These are phyloP conservation scores for Byssoonygena ceratinophila DNA, from an alignment of 2,329 filamentous ascomycete species.

Conservation along the genomic window DNA sequence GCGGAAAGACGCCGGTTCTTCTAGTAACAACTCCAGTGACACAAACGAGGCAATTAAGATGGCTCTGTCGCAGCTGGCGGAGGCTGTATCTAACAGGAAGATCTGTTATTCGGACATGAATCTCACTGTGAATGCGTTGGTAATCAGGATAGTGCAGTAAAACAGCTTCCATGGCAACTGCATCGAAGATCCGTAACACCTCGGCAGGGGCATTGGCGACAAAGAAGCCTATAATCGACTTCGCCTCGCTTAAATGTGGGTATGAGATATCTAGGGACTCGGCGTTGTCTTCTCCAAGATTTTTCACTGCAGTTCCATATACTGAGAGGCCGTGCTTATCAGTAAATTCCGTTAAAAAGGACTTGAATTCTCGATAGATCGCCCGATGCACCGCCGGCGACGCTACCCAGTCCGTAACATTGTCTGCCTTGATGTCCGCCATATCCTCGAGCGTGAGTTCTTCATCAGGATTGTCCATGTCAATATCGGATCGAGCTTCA, in stretches of 20 bases:
- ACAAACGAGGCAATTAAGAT: constrained; percentile 88
- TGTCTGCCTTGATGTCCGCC: constrained; percentile 84
- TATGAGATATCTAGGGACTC: constrained; percentile 96
- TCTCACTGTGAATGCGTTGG: constrained; percentile 92
- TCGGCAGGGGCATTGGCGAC: constrained; percentile 91
- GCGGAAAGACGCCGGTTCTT: constrained; percentile 88
- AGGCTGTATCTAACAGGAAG: constrained; percentile 91
- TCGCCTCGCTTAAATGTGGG: constrained; percentile 77
- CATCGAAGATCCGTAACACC: constrained; percentile 89
- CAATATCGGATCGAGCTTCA: constrained; percentile 78
- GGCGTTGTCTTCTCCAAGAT: constrained; percentile 92
- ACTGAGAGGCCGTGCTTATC: constrained; percentile 83
- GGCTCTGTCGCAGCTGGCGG: constrained; percentile 84
- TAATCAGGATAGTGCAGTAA: constrained; percentile 96
- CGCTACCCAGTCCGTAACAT: constrained; percentile 88
- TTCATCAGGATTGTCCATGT: constrained; percentile 94
- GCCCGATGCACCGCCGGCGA: constrained; percentile 82
- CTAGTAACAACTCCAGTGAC: constrained; percentile 93
- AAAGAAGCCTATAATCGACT: constrained; percentile 91
- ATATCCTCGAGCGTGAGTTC: constrained; percentile 86
- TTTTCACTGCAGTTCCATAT: constrained; percentile 87
- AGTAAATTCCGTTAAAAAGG: constrained; percentile 90
- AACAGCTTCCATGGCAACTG: constrained; percentile 92
- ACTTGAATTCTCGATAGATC: constrained; percentile 93
- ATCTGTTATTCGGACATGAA: constrained; percentile 93